These are phyloP conservation scores for Jimgerdemannia flammicorona DNA, from an alignment of 192 early-diverging fungal species.

Conservation along the genomic window DNA sequence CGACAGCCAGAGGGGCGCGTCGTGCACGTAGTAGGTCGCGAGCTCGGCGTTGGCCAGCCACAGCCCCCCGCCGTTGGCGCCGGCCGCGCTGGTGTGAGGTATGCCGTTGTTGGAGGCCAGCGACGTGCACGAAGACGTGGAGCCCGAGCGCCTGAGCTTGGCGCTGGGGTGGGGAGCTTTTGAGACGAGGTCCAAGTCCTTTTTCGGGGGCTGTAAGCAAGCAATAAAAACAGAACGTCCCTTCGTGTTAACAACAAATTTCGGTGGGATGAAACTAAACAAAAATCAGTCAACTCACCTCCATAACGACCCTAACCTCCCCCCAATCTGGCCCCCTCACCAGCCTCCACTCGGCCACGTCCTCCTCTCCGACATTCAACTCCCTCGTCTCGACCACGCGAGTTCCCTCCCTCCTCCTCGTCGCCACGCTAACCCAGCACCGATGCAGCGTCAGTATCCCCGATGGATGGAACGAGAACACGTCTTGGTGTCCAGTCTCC, in stretches of 20 bases:
- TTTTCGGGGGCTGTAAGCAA: not conserved
- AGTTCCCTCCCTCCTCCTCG: conserved; percentile 39
- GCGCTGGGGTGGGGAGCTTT: not conserved
- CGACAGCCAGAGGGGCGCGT: conserved; percentile 42
- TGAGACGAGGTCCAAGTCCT: not conserved
- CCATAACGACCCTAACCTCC: conserved; percentile 31
- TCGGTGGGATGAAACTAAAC: not conserved
- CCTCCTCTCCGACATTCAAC: conserved; percentile 44
- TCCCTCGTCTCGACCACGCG: conserved; percentile 45
- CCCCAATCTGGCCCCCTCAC: conserved; percentile 42
- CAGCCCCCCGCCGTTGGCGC: not conserved
- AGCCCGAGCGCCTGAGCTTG: not conserved
- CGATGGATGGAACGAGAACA: conserved; percentile 52
- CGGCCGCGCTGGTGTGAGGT: not conserved
- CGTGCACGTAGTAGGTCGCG: conserved; percentile 39
- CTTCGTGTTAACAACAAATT: not conserved
- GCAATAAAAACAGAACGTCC: not conserved
- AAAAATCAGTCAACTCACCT: not conserved
- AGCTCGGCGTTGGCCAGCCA: conserved; percentile 54
- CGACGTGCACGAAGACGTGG: not conserved
- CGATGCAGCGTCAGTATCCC: conserved; percentile 56
- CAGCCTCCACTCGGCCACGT: conserved; percentile 56
- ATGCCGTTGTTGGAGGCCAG: not conserved
- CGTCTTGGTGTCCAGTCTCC: conserved; percentile 40
- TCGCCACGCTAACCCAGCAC: conserved; percentile 43